Conservation (phyloP, 257 asterid species). For the Nicotiana noctiflora region DNA sequence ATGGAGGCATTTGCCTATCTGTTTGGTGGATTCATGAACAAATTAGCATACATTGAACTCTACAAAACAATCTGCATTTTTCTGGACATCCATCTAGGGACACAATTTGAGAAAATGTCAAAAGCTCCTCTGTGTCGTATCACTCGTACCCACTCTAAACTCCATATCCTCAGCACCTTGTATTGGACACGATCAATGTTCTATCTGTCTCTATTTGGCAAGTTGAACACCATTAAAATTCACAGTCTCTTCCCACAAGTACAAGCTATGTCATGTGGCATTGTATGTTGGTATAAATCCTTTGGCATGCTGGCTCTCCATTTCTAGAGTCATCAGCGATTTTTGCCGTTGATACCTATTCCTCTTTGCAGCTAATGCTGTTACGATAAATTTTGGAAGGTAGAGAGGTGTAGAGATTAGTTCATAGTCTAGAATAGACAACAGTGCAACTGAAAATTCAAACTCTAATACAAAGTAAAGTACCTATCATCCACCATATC, state of each 20-base stretch:
- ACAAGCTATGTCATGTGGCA: constrained; percentile 34
- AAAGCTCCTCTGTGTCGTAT: constrained; percentile 11
- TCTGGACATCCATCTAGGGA: constrained; percentile 23
- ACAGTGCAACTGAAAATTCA: background rate
- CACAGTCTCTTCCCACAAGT: constrained; percentile 5
- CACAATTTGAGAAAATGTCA: constrained; percentile 9
- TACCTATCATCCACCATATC: background rate
- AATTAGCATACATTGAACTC: constrained; percentile 20
- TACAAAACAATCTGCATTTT: constrained; percentile 23
- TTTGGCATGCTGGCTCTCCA: constrained; percentile 99
- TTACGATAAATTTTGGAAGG: background rate
- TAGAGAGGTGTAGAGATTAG: background rate
- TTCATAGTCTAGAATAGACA: background rate
- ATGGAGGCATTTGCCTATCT: constrained; percentile 19
- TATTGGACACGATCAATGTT: constrained; percentile 18
- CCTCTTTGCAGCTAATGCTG: constrained; percentile 90
- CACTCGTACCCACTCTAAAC: constrained; percentile 1
- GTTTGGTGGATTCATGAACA: constrained; percentile 6
- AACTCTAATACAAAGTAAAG: background rate
- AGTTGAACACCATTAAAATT: constrained; percentile 17
- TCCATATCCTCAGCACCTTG: constrained; percentile 7
- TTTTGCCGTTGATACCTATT: constrained; percentile 81
- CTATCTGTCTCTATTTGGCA: constrained; percentile 18
- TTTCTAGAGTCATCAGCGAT: constrained; percentile 77
- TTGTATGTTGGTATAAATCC: constrained; percentile 76